Base-by-base conservation (phyloP, 805 yeast genomes). In the Soucietia sequanensis region DNA sequence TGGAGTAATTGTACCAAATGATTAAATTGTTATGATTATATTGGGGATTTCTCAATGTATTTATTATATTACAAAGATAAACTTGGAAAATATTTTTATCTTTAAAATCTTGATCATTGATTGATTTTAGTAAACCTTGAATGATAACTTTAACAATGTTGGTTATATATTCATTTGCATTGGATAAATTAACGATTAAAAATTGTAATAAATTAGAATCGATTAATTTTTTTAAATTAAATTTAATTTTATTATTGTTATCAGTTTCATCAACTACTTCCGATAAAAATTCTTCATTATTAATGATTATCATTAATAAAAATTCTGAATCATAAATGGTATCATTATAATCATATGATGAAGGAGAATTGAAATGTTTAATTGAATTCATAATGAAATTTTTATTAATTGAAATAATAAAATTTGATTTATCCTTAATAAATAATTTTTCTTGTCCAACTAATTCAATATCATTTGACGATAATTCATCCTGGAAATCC, bases 291-390 rank as follows among this genome's bases (percentile, higher is more conserved):
- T 84, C 90, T 4, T 77, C 80, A 46, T 80, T 84, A 52, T 80
- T 82, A 23, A 83, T 53, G 4, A 81, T 58, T 40, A 81, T 51
- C 35, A 83, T 62, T 41, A 86, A 54, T 23, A 89, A 47, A 48
- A 89, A 86, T 49, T 82, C 80, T n/a, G 80, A 72, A 51, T 87
- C 91, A 55, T 89, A 85, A 5, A 62, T 43, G 0, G 65, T 53
- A 1, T 56, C 41, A 6, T 44, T 42, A 29, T 62, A 62, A 2
- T 44, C 35, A 23, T 56, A 49, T 13, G 12, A 6, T 47, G 42
- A 4, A 47, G 38, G 13, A 34, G 34, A 21, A 40, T 43, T 6
- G 44, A 38, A 21, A 46, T 49, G 5, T 32, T 15, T 54, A 13
- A 78, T 62, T 0, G 86, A 65, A 36, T 77, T 76, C 3, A 52